Conservation (phyloP, 2,329 filamentous ascomycete species). For the Paraphaeosphaeria sporulosa region DNA sequence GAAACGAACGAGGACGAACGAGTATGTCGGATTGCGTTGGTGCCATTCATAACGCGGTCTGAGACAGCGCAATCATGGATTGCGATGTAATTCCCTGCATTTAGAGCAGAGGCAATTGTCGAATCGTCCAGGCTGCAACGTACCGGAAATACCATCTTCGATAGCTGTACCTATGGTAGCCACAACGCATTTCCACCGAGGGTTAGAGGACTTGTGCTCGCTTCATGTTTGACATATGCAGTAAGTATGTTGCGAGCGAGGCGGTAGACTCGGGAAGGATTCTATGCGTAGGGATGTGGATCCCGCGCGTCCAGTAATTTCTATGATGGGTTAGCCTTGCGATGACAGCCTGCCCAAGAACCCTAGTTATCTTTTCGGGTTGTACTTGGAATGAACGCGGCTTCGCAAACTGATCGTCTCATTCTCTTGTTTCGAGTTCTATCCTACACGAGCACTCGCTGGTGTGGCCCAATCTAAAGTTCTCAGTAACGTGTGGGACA, state of each 20-base stretch:
- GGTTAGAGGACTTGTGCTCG: neutral
- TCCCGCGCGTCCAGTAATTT: neutral
- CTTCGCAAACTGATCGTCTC: too few species aligned
- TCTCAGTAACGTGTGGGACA: too few species aligned
- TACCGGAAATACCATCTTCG: neutral
- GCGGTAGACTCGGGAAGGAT: slow-evolving; percentile 12
- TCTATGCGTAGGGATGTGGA: too few species aligned
- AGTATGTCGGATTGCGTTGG: too few species aligned
- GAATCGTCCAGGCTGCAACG: neutral
- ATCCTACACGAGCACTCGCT: too few species aligned
- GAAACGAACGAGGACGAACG: neutral
- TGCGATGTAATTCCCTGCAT: too few species aligned
- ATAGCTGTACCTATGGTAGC: neutral
- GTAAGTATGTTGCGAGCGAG: neutral
- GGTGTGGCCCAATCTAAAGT: too few species aligned
- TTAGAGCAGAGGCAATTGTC: neutral
- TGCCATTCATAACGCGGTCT: neutral
- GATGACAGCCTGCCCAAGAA: neutral
- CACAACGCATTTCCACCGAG: neutral
- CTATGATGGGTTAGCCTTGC: slow-evolving; percentile 1
- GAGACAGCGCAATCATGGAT: neutral
- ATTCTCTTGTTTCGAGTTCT: too few species aligned
- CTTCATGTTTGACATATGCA: neutral
- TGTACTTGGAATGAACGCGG: too few species aligned
- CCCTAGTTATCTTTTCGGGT: too few species aligned